A percentile compares a stretch with the other conserved stretches of the same genome.
These are phyloP conservation scores for Leccinum incarnatum DNA, from an alignment of 768 basidiomycete genomes.

Conservation along the genomic window DNA sequence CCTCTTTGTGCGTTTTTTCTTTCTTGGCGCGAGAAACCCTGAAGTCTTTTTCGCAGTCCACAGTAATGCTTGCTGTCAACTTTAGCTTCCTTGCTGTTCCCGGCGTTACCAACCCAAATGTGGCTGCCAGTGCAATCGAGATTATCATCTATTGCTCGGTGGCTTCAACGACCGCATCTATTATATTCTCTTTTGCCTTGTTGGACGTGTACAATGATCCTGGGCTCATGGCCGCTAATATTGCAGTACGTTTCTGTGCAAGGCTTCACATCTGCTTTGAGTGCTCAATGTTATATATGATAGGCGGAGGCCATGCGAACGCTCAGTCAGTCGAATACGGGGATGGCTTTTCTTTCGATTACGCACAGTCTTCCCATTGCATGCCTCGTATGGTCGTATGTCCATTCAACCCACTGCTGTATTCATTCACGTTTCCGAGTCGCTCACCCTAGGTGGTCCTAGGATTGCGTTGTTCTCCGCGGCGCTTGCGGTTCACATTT, in stretches of 20 bases:
- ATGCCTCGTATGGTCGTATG: slow-evolving; percentile 16
- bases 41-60: slow-evolving; percentile 8
- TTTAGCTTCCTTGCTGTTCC: slow-evolving; percentile 18
- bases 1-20: slow-evolving; percentile 6
- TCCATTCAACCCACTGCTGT: not conserved
- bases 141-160: slow-evolving; percentile 15
- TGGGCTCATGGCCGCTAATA: not conserved
- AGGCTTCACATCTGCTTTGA: no score
- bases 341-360: slow-evolving; percentile 11
- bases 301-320: slow-evolving; percentile 6
- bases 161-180: slow-evolving; percentile 8
- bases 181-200: slow-evolving; percentile 11
- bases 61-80: slow-evolving; percentile 18
- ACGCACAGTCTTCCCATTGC: slow-evolving; percentile 16
- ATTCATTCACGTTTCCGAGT: not conserved
- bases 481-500: slow-evolving; percentile 10
- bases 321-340: slow-evolving; percentile 1
- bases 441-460: not conserved
- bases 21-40: not conserved
- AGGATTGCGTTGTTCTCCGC: slow-evolving; percentile 10
- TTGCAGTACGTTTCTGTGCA: slow-evolving; percentile 6
- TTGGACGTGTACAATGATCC: slow-evolving; percentile 14
- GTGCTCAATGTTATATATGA: not conserved
- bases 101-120: not conserved
- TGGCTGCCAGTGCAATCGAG: not conserved